Evolutionary conservation across 768 basidiomycete genomes (phyloP).

Genomic region (Suillus subluteus): DNA sequence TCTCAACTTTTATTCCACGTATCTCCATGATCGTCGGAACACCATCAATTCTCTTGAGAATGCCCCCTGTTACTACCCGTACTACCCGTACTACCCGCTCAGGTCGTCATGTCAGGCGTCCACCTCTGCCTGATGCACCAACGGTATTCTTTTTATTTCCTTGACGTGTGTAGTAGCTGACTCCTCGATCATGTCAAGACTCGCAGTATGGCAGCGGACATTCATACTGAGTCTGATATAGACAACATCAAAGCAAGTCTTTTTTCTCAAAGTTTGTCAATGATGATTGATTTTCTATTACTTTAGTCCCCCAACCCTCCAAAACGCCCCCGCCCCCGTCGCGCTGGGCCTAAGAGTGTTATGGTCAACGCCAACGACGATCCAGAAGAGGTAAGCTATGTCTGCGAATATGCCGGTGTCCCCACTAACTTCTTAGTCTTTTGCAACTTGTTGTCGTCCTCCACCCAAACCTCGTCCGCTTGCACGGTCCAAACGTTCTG

Average conservation of each 20-base stretch:
- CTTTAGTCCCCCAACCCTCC: neutral
- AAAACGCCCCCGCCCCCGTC: neutral
- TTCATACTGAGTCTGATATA: neutral
- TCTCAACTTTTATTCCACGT: neutral
- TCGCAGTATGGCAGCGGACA: neutral
- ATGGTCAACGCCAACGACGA: neutral
- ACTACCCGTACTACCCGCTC: slow-evolving; percentile 1
- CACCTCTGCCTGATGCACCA: neutral
- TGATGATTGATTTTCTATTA: neutral
- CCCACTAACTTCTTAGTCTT: neutral
- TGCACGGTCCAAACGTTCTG: neutral
- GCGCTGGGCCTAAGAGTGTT: neutral
- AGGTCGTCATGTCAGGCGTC: neutral
- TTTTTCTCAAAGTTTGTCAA: neutral
- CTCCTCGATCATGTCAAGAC: neutral
- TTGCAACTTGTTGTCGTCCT: neutral
- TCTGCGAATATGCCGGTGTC: neutral
- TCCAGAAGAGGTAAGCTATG: neutral
- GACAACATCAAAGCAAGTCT: neutral
- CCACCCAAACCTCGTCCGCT: neutral
- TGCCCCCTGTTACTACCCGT: neutral
- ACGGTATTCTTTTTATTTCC: neutral
- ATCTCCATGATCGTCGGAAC: neutral
- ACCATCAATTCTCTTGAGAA: neutral
- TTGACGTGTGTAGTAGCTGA: neutral